A percentile compares a stretch with the other conserved stretches of the same genome.
Evolutionary conservation across 345 rosid species (phyloP).

Genomic region (Aurinia saxatilis): DNA sequence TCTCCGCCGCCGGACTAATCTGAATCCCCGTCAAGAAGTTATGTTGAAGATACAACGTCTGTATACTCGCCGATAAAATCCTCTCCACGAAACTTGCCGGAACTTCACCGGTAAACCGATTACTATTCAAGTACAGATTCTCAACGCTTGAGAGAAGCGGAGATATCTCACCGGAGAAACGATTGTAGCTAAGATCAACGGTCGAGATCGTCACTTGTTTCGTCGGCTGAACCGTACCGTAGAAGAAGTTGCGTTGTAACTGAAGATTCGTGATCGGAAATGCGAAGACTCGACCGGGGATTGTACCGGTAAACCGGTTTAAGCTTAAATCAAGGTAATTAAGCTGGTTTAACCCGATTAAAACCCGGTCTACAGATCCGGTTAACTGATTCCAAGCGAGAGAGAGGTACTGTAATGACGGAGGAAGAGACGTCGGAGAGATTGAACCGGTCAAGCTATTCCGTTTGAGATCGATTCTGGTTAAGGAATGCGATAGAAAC

Average conservation of each 20-base stretch:
- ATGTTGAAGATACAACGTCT: conserved; percentile 78
- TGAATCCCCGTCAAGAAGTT: conserved; percentile 83
- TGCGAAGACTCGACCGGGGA: conserved; percentile 50
- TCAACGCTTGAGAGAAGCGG: conserved; percentile 78
- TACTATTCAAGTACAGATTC: conserved; percentile 78
- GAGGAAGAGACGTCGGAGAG: conserved; percentile 50
- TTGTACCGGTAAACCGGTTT: conserved; percentile 66
- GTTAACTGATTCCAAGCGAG: conserved; percentile 61
- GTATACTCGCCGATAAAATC: conserved; percentile 57
- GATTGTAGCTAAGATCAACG: conserved; percentile 89
- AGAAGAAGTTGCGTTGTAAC: conserved; percentile 65
- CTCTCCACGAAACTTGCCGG: conserved; percentile 77
- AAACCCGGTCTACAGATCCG: conserved; percentile 57
- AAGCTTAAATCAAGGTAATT: conserved; percentile 75
- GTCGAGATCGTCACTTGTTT: conserved; percentile 56
- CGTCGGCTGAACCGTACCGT: conserved; percentile 56
- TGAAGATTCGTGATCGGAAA: conserved; percentile 74
- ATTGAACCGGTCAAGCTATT: conserved; percentile 70
- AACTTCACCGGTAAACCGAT: conserved; percentile 76
- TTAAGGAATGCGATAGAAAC: conserved; percentile 52
- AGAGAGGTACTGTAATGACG: conserved; percentile 74
- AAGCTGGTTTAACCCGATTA: conserved; percentile 50
- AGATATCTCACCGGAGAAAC: conserved; percentile 65
- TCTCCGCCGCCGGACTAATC: conserved; percentile 87
- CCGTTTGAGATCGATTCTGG: conserved; percentile 76